These are phyloP conservation scores for Tagetes erecta DNA, from an alignment of 129 eudicot species.

Conservation along the genomic window DNA sequence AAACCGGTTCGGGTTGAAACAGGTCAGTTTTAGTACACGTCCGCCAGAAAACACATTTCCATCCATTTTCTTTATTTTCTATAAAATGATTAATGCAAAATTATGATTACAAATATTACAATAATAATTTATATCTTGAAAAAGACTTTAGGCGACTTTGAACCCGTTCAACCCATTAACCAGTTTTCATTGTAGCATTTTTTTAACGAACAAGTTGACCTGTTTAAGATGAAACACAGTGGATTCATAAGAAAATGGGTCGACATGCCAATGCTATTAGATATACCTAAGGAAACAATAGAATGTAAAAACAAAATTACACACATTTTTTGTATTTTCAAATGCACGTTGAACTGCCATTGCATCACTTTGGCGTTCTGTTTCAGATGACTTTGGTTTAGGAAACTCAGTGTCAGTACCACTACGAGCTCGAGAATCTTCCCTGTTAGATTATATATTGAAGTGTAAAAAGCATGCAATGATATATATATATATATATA, in stretches of 20 bases:
- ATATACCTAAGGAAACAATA: background rate
- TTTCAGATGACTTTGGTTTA: constrained; percentile 49
- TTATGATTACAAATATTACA: constrained; percentile 4
- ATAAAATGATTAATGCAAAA: background rate
- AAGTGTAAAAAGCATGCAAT: constrained; percentile 28
- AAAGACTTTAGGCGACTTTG: background rate
- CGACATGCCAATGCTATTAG: background rate
- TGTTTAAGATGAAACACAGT: background rate
- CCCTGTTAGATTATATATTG: constrained; percentile 41
- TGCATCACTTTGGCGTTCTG: constrained; percentile 93
- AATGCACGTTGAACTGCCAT: constrained; percentile 94
- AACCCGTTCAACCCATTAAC: constrained; percentile 1
- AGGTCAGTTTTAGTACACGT: constrained; percentile 1
- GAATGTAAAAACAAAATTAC: background rate
- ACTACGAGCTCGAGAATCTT: constrained; percentile 42
- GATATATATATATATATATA: background rate
- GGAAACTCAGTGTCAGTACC: constrained; percentile 43
- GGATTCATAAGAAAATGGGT: background rate
- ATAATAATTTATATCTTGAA: background rate
- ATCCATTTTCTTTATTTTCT: background rate
- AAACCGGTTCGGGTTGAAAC: background rate
- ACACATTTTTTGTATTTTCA: constrained; percentile 64
- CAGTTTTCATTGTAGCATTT: background rate
- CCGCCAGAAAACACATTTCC: constrained; percentile 6
- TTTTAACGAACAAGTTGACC: background rate